Evolutionary conservation across 257 asterid species (phyloP).

Genomic region (Ocimum tenuiflorum): DNA sequence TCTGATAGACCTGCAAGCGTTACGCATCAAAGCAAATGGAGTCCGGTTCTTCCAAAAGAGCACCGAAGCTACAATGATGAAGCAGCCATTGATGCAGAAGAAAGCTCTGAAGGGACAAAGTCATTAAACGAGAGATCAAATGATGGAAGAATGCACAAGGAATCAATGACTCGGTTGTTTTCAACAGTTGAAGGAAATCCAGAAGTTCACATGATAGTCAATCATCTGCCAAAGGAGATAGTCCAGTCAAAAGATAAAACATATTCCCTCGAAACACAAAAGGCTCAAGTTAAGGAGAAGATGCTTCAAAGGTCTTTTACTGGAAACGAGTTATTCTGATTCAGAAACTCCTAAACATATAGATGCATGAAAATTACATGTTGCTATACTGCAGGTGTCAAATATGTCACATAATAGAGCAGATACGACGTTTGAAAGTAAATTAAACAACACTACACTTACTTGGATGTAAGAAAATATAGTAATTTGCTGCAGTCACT

Average conservation of each 20-base stretch:
- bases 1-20: slow-evolving; percentile 45
- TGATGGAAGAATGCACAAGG: slow-evolving; percentile 59
- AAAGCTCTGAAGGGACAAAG: slow-evolving; percentile 19
- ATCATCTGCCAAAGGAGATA: slow-evolving; percentile 27
- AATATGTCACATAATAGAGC: too few relatives aligned
- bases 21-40: slow-evolving; percentile 76
- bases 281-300: slow-evolving; percentile 44
- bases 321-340: too few relatives aligned
- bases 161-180: slow-evolving; percentile 65
- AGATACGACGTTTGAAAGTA: too few relatives aligned
- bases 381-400: too few relatives aligned
- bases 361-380: too few relatives aligned
- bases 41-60: slow-evolving; percentile 35
- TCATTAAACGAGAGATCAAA: slow-evolving; percentile 20
- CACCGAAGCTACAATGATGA: slow-evolving; percentile 67
- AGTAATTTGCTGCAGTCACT: too few relatives aligned
- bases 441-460: too few relatives aligned
- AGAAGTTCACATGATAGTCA: slow-evolving; percentile 53
- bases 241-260: slow-evolving; percentile 18
- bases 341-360: too few relatives aligned
- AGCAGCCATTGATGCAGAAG: slow-evolving; percentile 48
- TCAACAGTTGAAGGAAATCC: slow-evolving; percentile 57
- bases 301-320: too few relatives aligned
- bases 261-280: slow-evolving; percentile 23
- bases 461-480: too few relatives aligned